These are phyloP conservation scores for Clitopilus passeckerianus DNA, from an alignment of 768 basidiomycete species.

Conservation along the genomic window DNA sequence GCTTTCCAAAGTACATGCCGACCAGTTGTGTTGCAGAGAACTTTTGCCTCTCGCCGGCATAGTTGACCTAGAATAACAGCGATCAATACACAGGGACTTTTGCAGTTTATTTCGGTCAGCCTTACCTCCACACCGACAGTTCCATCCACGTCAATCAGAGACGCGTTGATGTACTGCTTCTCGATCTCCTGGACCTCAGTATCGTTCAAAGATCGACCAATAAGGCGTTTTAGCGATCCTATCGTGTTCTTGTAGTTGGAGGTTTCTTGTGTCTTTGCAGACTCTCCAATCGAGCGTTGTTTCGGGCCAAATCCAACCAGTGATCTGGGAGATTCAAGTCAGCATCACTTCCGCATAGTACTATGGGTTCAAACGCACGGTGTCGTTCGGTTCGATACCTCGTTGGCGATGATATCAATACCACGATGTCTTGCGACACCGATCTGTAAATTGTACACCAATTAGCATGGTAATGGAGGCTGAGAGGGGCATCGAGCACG, in stretches of 20 bases:
- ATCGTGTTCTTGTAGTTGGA: conserved; percentile 98
- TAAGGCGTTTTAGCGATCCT: conserved; percentile 85
- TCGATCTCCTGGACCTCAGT: conserved; percentile 80
- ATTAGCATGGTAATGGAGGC: conserved; percentile 4
- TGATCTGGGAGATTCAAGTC: conserved; percentile 47
- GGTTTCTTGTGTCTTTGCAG: conserved; percentile 96
- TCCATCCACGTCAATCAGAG: conserved; percentile 80
- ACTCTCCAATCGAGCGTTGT: conserved; percentile 87
- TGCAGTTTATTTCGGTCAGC: conserved; percentile 5
- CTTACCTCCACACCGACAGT: conserved; percentile 83
- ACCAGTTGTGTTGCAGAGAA: conserved; percentile 91
- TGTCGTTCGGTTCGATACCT: conserved; percentile 94
- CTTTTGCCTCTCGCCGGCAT: conserved; percentile 71
- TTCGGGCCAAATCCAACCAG: conserved; percentile 92
- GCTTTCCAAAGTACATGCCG: conserved; percentile 86
- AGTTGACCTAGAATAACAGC: conserved; percentile 60
- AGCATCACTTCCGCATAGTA: neutral
- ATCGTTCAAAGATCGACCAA: conserved; percentile 79
- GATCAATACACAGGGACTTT: conserved; percentile 7
- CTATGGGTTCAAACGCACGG: conserved; percentile 56
- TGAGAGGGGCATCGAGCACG: conserved; percentile 11
- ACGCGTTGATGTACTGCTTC: conserved; percentile 87
- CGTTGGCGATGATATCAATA: conserved; percentile 98
- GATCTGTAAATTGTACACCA: conserved; percentile 48
- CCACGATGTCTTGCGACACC: conserved; percentile 94